Conservation (phyloP, 306 rosid species). For the Castanopsis chinensis region DNA sequence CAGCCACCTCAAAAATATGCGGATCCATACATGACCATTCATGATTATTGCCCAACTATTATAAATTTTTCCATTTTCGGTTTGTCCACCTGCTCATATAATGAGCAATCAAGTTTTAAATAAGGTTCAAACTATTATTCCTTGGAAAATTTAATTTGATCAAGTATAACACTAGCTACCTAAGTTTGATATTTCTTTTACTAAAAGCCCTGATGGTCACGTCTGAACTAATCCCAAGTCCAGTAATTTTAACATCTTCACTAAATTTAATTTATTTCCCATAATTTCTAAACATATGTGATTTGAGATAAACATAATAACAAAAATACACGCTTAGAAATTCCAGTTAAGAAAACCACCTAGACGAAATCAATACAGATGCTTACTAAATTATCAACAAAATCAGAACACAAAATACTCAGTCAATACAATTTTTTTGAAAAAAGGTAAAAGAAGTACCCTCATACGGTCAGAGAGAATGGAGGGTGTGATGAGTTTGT, state of each 20-base stretch:
- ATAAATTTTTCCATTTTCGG: neutral
- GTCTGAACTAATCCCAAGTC: neutral
- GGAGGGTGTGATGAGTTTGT: constrained; percentile 69
- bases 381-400: neutral
- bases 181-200: no score
- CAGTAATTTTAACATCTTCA: neutral
- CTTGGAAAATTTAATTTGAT: neutral
- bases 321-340: neutral
- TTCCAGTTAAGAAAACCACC: neutral
- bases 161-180: neutral
- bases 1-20: neutral
- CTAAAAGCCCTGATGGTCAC: neutral
- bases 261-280: neutral
- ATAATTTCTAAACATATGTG: neutral
- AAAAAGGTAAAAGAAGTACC: constrained; percentile 26
- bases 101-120: neutral
- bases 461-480: constrained; percentile 61
- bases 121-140: neutral
- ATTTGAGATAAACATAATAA: neutral
- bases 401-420: neutral
- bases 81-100: neutral
- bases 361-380: neutral
- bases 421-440: neutral
- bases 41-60: neutral
- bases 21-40: neutral